A percentile compares a stretch with the other conserved stretches of the same genome.
phyloP scores from a whole-genome alignment of 2,329 filamentous ascomycete species.

The Aureobasidium musti region DNA sequence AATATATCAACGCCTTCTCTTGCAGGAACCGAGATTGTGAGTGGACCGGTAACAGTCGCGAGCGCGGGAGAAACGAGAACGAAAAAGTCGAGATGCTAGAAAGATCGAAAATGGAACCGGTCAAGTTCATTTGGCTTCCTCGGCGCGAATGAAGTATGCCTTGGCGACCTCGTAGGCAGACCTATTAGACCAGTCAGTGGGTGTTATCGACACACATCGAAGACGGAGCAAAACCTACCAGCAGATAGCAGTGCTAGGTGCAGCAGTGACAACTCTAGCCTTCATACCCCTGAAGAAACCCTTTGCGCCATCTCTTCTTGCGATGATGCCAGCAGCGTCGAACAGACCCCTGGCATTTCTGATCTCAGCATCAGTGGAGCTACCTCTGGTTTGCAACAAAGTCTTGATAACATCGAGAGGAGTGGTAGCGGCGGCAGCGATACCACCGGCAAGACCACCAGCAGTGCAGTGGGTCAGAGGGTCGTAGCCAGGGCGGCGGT shows the following conservation, averaged over 20 bases:
- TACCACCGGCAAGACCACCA: conserved; percentile 86
- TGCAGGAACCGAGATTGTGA: background rate
- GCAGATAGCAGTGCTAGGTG: conserved; percentile 99
- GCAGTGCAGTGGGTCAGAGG: conserved; percentile 91
- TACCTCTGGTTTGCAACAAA: conserved; percentile 88
- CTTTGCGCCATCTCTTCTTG: conserved; percentile 75
- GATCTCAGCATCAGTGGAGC: conserved; percentile 76
- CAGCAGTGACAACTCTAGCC: conserved; percentile 89
- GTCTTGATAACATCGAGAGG: conserved; percentile 99
- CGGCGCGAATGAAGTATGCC: conserved; percentile 61
- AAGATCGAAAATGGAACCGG: background rate
- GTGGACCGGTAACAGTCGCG: background rate
- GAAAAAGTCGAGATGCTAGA: conserved; percentile 2
- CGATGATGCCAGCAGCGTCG: conserved; percentile 77
- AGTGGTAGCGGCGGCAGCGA: conserved; percentile 91
- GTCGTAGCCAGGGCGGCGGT: conserved; percentile 77
- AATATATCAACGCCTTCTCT: background rate
- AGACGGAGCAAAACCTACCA: conserved; percentile 63
- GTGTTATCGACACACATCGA: background rate
- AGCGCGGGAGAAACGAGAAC: conserved; percentile 1
- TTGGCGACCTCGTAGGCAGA: conserved; percentile 69
- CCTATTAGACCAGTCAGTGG: conserved; percentile 45
- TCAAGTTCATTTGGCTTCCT: conserved; percentile 38
- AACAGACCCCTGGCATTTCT: conserved; percentile 80
- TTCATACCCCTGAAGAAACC: conserved; percentile 94